phyloP scores from a whole-genome alignment of 352 stramenopile genomes.

The Saprolegnia parasitica region DNA sequence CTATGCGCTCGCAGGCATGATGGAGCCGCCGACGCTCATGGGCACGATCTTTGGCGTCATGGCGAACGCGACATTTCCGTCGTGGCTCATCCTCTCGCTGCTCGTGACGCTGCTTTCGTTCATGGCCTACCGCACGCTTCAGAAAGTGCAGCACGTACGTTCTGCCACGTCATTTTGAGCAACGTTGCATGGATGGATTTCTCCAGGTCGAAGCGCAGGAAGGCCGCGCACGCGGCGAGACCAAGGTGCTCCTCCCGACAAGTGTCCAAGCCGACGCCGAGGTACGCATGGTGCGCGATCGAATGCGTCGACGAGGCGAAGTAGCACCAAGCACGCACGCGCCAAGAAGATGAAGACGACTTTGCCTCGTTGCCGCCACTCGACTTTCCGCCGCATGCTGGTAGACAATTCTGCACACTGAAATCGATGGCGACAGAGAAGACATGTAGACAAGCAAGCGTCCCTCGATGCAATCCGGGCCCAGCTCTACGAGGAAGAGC shows the following conservation, averaged over 20 bases:
- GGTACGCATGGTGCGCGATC: not conserved
- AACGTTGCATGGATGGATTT: no score
- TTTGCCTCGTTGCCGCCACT: slow-evolving; percentile 42
- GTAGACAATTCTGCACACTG: not conserved
- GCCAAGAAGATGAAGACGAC: slow-evolving; percentile 9
- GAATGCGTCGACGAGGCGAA: not conserved
- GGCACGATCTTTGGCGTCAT: slow-evolving; percentile 77
- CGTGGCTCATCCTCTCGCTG: slow-evolving; percentile 77
- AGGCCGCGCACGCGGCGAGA: not conserved
- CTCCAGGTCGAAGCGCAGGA: slow-evolving; percentile 21
- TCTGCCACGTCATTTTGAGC: not conserved
- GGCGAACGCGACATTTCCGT: slow-evolving; percentile 76
- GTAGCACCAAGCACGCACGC: slow-evolving; percentile 16
- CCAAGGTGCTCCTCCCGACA: slow-evolving; percentile 1
- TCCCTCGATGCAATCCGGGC: slow-evolving; percentile 5
- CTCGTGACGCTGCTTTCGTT: slow-evolving; percentile 68
- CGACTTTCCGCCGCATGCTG: not conserved
- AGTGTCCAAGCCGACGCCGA: not conserved
- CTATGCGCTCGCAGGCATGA: slow-evolving; percentile 97
- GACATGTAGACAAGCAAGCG: slow-evolving; percentile 2
- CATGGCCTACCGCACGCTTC: slow-evolving; percentile 65
- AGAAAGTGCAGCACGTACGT: slow-evolving; percentile 59
- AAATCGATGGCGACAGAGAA: not conserved
- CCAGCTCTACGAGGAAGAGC: slow-evolving; percentile 29
- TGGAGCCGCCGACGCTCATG: slow-evolving; percentile 92